Base-by-base conservation (phyloP, 2,329 filamentous ascomycete genomes). In the Didymella keratinophila region DNA sequence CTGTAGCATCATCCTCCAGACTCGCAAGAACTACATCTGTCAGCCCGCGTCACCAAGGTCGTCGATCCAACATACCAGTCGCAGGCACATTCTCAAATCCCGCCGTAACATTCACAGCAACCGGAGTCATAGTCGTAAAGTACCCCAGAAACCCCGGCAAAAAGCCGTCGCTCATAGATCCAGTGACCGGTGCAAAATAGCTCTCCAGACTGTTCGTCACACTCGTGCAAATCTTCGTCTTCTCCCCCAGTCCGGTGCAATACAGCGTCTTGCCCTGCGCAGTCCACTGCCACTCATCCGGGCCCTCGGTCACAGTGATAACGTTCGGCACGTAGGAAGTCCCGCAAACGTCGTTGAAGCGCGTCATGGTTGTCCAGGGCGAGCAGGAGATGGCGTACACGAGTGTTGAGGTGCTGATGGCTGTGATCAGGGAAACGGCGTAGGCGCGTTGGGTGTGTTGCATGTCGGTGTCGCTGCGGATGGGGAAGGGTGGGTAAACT, bases 401-500 rank as follows among this genome's bases (percentile, higher is more conserved):
- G 8, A 59, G 21, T 5, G 60, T 62, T 2, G 56, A 53, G 16
- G 52, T 50, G 20, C 56, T 56, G 23, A 59, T 52, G 18, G 47
- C 44, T 16, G 50, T 62, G 32, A 62, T 56, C 10, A 62, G 39
- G 21, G 60, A 62, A 48, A 58, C 52, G 16, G 50, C 53, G 56
- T 62, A 62, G 34, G 56, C 56, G 14, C 60, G 60, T 27, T 59
- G 50, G 18, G 42, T 43, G 44, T 62, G 60, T 50, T 56, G 56
- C 56, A 55, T 56, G 28, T 49, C 56, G 4, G 42, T 50, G 43
- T 39, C 60, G 45, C 49, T 32, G 16, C 54, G 52, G 39, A 60
- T 60, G 12, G 58, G 58, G n/a, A 56, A 60, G n/a, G 58, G 58
- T 36, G 58, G 58, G 18, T 57, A 60, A 37, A 60, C 48, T 16